These are phyloP conservation scores for Taphrina communis DNA, from an alignment of 1,139 yeast species.

Conservation along the genomic window DNA sequence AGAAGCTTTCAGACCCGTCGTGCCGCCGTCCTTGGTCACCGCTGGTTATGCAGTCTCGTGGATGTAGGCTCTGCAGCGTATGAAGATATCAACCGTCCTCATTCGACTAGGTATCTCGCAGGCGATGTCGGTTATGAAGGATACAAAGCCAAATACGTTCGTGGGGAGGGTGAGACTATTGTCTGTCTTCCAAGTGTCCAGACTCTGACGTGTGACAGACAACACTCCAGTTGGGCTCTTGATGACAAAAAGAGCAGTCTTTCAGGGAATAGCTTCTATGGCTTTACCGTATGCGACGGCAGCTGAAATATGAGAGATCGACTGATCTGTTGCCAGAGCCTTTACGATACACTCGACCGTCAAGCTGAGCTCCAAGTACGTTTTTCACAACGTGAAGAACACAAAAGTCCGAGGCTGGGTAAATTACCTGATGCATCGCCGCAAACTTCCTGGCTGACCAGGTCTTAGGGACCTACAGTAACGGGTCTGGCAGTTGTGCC, in stretches of 20 bases:
- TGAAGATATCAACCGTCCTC: too few relatives aligned
- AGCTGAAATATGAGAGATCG: neutral
- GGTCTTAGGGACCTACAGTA: conserved; percentile 76
- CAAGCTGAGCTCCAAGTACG: conserved; percentile 62
- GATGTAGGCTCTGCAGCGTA: conserved; percentile 51
- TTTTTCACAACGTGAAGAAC: conserved; percentile 47
- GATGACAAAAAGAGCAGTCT: conserved; percentile 69
- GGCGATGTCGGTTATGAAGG: conserved; percentile 81
- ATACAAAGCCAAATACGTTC: conserved; percentile 59
- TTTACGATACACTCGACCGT: conserved; percentile 83
- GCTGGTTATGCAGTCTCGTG: conserved; percentile 77
- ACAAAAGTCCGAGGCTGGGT: conserved; percentile 39
- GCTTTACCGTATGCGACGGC: conserved; percentile 55
- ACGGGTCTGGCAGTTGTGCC: conserved; percentile 80
- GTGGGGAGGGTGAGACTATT: conserved; percentile 16
- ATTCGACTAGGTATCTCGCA: conserved; percentile 57
- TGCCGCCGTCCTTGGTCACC: conserved; percentile 68
- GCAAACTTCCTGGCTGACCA: conserved; percentile 49
- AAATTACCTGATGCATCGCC: neutral
- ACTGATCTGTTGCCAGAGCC: conserved; percentile 56
- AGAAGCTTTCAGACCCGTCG: conserved; percentile 86
- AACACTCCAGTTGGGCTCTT: conserved; percentile 32
- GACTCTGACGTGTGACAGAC: conserved; percentile 5
- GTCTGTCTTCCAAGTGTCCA: neutral
- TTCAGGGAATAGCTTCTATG: conserved; percentile 84